These are phyloP conservation scores for Phialophora tarda DNA, from an alignment of 2,329 filamentous ascomycete species.

Conservation along the genomic window DNA sequence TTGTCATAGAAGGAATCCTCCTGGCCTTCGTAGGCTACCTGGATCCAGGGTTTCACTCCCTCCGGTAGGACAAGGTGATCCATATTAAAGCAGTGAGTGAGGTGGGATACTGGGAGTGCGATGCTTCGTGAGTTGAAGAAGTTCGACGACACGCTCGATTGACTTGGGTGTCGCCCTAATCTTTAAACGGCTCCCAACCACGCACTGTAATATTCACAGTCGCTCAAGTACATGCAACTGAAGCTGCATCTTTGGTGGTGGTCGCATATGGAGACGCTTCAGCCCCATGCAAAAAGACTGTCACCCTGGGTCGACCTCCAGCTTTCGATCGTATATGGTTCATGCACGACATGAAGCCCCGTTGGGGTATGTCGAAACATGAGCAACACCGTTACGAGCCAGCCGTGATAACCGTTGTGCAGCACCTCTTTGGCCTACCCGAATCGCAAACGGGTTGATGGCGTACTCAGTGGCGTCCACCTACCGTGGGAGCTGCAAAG, in stretches of 20 bases:
- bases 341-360: neutral
- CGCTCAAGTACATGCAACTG: neutral
- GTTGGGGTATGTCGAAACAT: neutral
- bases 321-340: neutral
- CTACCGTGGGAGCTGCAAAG: neutral
- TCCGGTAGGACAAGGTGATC: constrained; percentile 3
- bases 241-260: neutral
- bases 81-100: neutral
- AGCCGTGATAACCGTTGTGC: constrained; percentile 3
- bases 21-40: neutral
- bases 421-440: neutral
- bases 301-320: neutral
- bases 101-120: neutral
- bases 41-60: constrained; percentile 2
- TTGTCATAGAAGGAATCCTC: neutral
- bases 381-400: neutral
- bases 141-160: neutral
- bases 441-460: neutral
- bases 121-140: neutral
- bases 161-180: neutral
- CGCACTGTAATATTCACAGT: neutral
- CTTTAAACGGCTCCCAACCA: neutral
- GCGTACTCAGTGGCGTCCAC: neutral
- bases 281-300: neutral
- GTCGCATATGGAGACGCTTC: neutral